Conservation (phyloP, 768 basidiomycete species). For the Collybiopsis confluens region DNA sequence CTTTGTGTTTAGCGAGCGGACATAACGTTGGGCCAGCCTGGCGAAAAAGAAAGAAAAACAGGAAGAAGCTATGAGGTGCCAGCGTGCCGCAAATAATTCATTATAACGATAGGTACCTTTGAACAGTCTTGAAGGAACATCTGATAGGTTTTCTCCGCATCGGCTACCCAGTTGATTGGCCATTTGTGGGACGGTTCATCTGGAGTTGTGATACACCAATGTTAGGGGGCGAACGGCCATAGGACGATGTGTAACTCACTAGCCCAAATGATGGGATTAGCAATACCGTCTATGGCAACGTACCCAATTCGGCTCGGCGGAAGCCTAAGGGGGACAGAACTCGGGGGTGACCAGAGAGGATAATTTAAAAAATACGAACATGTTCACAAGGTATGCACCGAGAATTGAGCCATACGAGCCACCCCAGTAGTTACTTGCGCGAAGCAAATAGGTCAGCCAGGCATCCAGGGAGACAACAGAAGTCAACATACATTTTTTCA, state of each 20-base stretch:
- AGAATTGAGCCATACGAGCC: conserved; percentile 21
- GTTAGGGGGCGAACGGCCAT: not conserved
- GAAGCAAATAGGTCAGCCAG: not conserved
- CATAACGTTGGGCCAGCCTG: conserved; percentile 17
- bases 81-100: too few species aligned
- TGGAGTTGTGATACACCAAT: not conserved
- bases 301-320: conserved; percentile 15
- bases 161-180: conserved; percentile 17
- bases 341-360: not conserved
- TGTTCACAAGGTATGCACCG: conserved; percentile 22
- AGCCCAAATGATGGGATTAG: conserved; percentile 17
- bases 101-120: not conserved
- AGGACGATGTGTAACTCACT: conserved; percentile 8
- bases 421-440: conserved; percentile 18
- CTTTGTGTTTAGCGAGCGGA: conserved; percentile 12
- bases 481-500: conserved; percentile 16
- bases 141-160: conserved; percentile 19
- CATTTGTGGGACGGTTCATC: conserved; percentile 21
- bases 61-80: not conserved
- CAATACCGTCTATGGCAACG: conserved; percentile 20
- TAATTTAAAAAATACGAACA: conserved; percentile 5
- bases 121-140: conserved; percentile 17
- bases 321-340: conserved; percentile 9
- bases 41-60: not conserved
- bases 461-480: not conserved